Evolutionary conservation across 257 asterid species (phyloP), one percentile per base, ranked within the genome.

Genomic region (Agastache rugosa): DNA sequence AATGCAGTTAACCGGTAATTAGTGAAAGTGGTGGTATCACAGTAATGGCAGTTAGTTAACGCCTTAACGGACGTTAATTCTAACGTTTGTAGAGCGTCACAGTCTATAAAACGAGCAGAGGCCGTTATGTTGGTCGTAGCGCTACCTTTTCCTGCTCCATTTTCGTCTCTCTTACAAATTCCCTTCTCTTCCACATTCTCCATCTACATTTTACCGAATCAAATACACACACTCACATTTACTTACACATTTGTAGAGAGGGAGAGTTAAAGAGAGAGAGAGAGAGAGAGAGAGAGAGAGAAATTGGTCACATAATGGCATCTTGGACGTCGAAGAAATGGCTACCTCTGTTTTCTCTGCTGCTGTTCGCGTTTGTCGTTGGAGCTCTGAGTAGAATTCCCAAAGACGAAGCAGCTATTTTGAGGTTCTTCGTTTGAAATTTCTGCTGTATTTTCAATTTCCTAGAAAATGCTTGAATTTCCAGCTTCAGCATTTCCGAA

Each of bases 41-140:
- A 16, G 76, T 5, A 50, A 56, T 50, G 69, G 73, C 69, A 76
- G 84, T 82, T 82, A 63, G 27, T 59, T 77, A 79, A n/a, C n/a
- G n/a, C n/a, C n/a, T n/a, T n/a, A n/a, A 85, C 90, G 88, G 84
- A 75, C 91, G 93, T 91, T 72, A 85, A 56, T 8, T 8, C 53
- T 74, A 72, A 76, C 93, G 87, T 73, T 72, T 70, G 37, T 14
- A 15, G 58, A 62, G 31, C 42, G 77, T 54, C 63, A 47, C 58
- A 55, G 79, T 79, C 90, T 88, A 83, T 90, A 91, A 76, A 86
- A 87, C 19, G 66, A 64, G 39, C 55, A 44, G 76, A 77, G 84
- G 85, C 89, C 91, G 89, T 87, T 84, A 84, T 83, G 76, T 83
- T 78, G 86, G 87, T 78, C 79, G 77, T 62, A 80, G 83, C 69